Evolutionary conservation across 2,329 filamentous ascomycete species (phyloP), one percentile per base, ranked within the genome.

Genomic region (Podosphaera xanthii): DNA sequence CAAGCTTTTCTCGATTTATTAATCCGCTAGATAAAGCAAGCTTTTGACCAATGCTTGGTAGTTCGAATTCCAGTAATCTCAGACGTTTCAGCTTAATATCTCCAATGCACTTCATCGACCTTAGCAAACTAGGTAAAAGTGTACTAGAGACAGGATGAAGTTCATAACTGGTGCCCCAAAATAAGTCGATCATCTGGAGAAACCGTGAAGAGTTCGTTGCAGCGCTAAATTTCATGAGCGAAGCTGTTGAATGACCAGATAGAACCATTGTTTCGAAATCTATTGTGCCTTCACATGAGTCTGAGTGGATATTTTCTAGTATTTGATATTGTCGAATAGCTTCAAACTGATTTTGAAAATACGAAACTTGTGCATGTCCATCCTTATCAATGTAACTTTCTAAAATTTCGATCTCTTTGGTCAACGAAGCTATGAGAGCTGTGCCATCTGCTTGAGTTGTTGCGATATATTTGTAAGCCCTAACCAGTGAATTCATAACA

Each of bases 61-160:
- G 70, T 66, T 88, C 84, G 0, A 74, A 72, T 68, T 86, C 81
- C 0, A 88, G 72, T 22, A 84, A 73, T 52, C 77, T 74, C 55
- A 88, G 71, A 49, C 81, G 79, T 53, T 76, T 76, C 46, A 88
- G 71, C 53, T 73, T 77, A 0, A 82, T 78, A 33, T 75, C 72
- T 10, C 71, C 70, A 22, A 82, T 69, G 1, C 69, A 71, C 57
- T 76, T 72, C 54, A 84, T 69, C 63, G 77, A 81, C 12, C 73
- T 71, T 64, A 86, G 71, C 2, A 87, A 66, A 0, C 76, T 75
- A 31, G 73, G 65, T 5, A 77, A 75, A 22, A 81, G 64, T 3
- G 69, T 71, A 38, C 74, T 74, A 10, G 71, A 72, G 68, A 78
- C 75, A 5, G 76, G 75, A 42, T 74, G 69, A 0, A 72, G 53